These are phyloP conservation scores for Linum tenue DNA, from an alignment of 345 rosid species.

Conservation along the genomic window DNA sequence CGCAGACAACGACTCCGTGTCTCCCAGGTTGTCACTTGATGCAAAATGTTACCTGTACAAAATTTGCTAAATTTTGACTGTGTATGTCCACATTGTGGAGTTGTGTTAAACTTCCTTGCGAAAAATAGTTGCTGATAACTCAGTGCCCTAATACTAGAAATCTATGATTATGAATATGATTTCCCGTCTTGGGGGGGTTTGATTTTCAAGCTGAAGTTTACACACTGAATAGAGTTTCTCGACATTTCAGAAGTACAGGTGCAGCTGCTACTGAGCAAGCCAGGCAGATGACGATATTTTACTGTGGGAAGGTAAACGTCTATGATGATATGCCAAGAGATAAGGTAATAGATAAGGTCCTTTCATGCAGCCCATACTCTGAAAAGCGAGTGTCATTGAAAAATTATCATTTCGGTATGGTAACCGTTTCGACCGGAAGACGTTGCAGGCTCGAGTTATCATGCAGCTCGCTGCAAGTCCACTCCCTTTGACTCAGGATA, in stretches of 20 bases:
- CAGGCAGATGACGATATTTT: constrained; percentile 90
- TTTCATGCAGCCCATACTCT: neutral
- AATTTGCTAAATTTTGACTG: no score
- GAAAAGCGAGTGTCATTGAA: neutral
- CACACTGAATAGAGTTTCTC: neutral
- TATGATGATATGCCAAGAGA: constrained; percentile 73
- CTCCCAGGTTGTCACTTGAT: constrained; percentile 46
- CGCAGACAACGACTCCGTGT: constrained; percentile 30
- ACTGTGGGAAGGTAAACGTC: constrained; percentile 84
- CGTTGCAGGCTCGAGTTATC: constrained; percentile 31
- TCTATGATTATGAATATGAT: neutral
- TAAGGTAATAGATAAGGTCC: constrained; percentile 47
- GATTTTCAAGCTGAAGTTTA: neutral
- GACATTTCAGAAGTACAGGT: constrained; percentile 35
- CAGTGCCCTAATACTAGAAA: neutral
- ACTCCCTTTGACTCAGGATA: constrained; percentile 14
- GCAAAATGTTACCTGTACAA: no score
- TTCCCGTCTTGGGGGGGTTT: neutral
- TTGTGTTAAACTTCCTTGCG: no score
- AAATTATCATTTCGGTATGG: neutral
- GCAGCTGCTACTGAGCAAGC: constrained; percentile 25
- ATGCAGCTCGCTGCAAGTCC: constrained; percentile 35
- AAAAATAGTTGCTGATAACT: neutral
- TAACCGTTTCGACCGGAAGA: neutral
- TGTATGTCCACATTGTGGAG: no score